Base-by-base conservation (phyloP, 1,284 basidiomycete genomes). In the Microbotryomycetes sp. region DNA sequence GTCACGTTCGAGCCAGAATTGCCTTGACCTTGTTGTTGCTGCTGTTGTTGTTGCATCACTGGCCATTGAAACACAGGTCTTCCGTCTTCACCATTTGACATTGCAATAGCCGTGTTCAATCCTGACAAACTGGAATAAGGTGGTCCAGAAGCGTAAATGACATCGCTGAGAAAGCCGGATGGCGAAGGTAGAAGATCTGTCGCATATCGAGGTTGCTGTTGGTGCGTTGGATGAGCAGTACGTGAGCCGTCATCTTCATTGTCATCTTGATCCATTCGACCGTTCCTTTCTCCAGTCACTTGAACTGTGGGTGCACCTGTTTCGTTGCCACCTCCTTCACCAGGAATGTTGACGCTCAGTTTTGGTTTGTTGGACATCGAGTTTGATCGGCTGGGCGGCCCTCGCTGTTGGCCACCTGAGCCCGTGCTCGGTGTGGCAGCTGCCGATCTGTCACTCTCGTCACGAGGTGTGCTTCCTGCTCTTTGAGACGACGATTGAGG, bases 111-210 rank as follows among this genome's bases (percentile, higher is more conserved):
- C 30, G 48, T 46, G 25, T 51, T 55, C 42, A 56, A 32, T 6
- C 46, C 46, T n/a, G 56, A 45, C 54, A 61, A 15, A 19, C 36
- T 42, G 26, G 55, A 32, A 29, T 45, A 49, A 30, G 25, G 49
- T 14, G 19, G 23, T 5, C n/a, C 29, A 26, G 47, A n/a, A 32
- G 28, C 23, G 46, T 32, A 51, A 6, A 36, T 16, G 45, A 31
- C 16, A 32, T 52, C 45, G 26, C n/a, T 51, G 26, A 55, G 46
- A 49, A 64, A 64, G 51, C 47, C 58, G 55, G 65, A 65, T 1
- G 66, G 66, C 3, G 66, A 68, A 15, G 64, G 61, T 4, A 68
- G 52, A 4, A 68, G 51, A 47, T 68, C 64, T 15, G 59, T 46
- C 3, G 66, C 66, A 47, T 59, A 68, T 1, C 56, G 56, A 3